Base-by-base conservation (phyloP, 768 basidiomycete genomes). In the Lentinula sp. region DNA sequence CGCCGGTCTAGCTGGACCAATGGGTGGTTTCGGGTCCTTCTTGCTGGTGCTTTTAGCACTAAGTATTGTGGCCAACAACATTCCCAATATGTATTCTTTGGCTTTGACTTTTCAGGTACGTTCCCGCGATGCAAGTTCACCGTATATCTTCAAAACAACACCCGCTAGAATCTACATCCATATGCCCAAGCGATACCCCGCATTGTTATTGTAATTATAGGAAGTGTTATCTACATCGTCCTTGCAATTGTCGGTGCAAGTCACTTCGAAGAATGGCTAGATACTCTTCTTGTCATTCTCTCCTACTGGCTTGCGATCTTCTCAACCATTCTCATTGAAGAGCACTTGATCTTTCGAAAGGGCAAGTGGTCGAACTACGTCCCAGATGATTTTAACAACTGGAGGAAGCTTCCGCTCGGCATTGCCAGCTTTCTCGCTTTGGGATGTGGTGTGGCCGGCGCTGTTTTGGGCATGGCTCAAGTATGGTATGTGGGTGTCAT, bases 81-180 rank as follows among this genome's bases (percentile, higher is more conserved):
- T 84, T 3, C 80, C 82, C 4, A 86, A 85, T 10, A 79, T 88
- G 52, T 89, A 89, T 69, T 84, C 81, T 48, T 78, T 82, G 61
- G 76, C 79, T 31, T 76, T 87, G 61, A 78, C 75, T 63, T 74
- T 84, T 65, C 84, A 86, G 64, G 57, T 59, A 39, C 34, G 46
- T 49, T 9, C 42, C 9, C 10, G 21, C 21, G 46, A 48, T 21
- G 21, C 7, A 48, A 8, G 8, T 42, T 13, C 7, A 13, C 23
- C 31, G 5, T 13, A 16, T 10, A 35, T 18, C 11, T 32, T 5
- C 50, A 37, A 31, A 39, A 6, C 72, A 79, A 74, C 68, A 74
- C 74, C 35, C 70, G 80, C 56, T 73, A 74, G 40, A 70, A 68
- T 16, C 75, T 68, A 23, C 55, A 56, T 40, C 55, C 55, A 1